Evolutionary conservation across 2,329 filamentous ascomycete species (phyloP).

Genomic region (Aspergillus sp.): DNA sequence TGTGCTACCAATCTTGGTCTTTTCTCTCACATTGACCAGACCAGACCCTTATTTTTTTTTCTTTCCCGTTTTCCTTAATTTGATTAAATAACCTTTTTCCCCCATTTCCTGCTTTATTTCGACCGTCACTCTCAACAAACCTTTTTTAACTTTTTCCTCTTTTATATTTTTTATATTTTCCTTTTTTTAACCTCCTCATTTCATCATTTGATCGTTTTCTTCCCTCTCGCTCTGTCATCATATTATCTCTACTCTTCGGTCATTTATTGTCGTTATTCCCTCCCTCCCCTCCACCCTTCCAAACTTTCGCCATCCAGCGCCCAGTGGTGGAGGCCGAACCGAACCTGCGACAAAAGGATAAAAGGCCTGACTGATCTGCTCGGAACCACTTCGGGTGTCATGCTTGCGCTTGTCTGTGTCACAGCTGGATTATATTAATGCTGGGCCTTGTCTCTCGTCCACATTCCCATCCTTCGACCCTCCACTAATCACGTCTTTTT

Average conservation of each 20-base stretch:
- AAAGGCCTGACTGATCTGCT: slow-evolving; percentile 17
- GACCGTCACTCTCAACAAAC: slow-evolving; percentile 10
- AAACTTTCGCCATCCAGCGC: not conserved
- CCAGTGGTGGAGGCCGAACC: slow-evolving; percentile 8
- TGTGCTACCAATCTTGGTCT: slow-evolving; percentile 8
- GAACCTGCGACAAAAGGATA: slow-evolving; percentile 18
- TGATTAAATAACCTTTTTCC: slow-evolving; percentile 11
- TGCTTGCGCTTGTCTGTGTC: slow-evolving; percentile 39
- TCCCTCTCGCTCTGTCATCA: slow-evolving; percentile 4
- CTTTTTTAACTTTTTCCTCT: not conserved
- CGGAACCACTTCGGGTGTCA: slow-evolving; percentile 30
- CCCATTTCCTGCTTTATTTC: slow-evolving; percentile 5
- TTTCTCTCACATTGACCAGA: slow-evolving; percentile 4
- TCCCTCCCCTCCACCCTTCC: not conserved
- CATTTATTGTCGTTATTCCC: slow-evolving; percentile 6
- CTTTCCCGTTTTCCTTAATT: slow-evolving; percentile 19
- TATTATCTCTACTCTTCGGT: slow-evolving; percentile 16
- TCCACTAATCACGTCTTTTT: slow-evolving; percentile 36
- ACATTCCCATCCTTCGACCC: slow-evolving; percentile 36
- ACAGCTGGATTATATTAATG: slow-evolving; percentile 40
- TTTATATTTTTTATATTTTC: not conserved
- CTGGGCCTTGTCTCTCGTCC: slow-evolving; percentile 38
- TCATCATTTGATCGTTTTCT: not conserved
- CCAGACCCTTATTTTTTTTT: slow-evolving; percentile 15
- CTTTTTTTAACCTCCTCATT: not conserved